Conservation (phyloP, 345 rosid species). For the Lumnitzera littorea region DNA sequence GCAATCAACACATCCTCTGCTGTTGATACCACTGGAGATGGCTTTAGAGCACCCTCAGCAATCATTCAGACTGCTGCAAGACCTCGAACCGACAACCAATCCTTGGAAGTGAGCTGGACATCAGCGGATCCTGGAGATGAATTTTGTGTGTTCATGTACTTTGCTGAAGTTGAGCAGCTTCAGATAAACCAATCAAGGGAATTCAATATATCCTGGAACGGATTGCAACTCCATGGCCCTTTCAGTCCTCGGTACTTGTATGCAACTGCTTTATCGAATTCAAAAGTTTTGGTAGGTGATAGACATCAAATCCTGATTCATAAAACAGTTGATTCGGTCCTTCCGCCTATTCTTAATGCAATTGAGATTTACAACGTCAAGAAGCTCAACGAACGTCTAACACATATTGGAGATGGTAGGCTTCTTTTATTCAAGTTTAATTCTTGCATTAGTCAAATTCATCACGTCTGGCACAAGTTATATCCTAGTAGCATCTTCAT, state of each 20-base stretch:
- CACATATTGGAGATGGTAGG: constrained; percentile 33
- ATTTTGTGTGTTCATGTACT: constrained; percentile 39
- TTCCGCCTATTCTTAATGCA: constrained; percentile 53
- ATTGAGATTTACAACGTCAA: constrained; percentile 33
- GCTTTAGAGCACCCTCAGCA: constrained; percentile 29
- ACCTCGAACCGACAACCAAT: constrained; percentile 12
- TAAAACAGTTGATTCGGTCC: constrained; percentile 25
- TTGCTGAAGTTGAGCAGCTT: constrained; percentile 38
- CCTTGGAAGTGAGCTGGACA: constrained; percentile 22
- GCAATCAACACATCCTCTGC: constrained; percentile 15
- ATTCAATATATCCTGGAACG: constrained; percentile 31
- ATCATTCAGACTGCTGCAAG: constrained; percentile 32
- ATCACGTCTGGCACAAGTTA: no score
- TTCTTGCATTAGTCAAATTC: neutral
- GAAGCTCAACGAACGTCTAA: constrained; percentile 17
- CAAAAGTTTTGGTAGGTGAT: constrained; percentile 15
- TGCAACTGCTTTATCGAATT: constrained; percentile 12
- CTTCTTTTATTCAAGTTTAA: neutral
- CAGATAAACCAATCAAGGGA: constrained; percentile 30
- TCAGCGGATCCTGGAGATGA: constrained; percentile 16
- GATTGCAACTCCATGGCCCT: constrained; percentile 22
- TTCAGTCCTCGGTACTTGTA: constrained; percentile 18
- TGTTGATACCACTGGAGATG: constrained; percentile 21
- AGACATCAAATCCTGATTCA: constrained; percentile 18
- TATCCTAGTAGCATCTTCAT: neutral